Evolutionary conservation across 2,329 filamentous ascomycete species (phyloP).

Genomic region (Aspergillus awamori): DNA sequence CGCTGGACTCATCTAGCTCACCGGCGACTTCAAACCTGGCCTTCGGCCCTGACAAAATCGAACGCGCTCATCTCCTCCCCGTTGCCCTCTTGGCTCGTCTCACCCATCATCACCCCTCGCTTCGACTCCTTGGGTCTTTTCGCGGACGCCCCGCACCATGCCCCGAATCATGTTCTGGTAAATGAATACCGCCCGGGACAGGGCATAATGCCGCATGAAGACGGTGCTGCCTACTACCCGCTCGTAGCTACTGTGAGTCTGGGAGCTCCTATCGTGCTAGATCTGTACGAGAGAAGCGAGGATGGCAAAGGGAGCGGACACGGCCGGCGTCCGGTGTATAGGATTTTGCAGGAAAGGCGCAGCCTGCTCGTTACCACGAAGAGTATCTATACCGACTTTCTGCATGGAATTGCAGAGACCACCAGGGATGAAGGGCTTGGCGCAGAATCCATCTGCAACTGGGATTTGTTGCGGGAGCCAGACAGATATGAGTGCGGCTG

Average conservation of each 20-base stretch:
- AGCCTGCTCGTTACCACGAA: constrained; percentile 65
- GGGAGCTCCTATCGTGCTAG: constrained; percentile 74
- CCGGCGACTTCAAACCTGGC: constrained; percentile 87
- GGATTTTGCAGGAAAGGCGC: constrained; percentile 79
- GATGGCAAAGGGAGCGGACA: constrained; percentile 25
- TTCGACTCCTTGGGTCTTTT: constrained; percentile 56
- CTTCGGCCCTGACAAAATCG: constrained; percentile 73
- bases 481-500: constrained; percentile 42
- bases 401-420: constrained; percentile 62
- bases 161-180: constrained; percentile 87
- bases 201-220: constrained; percentile 98
- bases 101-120: constrained; percentile 66
- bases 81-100: constrained; percentile 73
- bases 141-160: constrained; percentile 67
- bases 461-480: constrained; percentile 55
- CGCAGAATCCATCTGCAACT: constrained; percentile 57
- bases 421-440: constrained; percentile 67
- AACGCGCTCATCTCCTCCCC: constrained; percentile 73
- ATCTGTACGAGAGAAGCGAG: constrained; percentile 67
- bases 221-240: constrained; percentile 82
- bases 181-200: constrained; percentile 88
- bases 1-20: constrained; percentile 88
- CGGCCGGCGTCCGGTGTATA: constrained; percentile 44
- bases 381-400: constrained; percentile 56
- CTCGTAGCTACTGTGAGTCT: constrained; percentile 91